A percentile compares a stretch with the other conserved stretches of the same genome.
These are phyloP conservation scores for Emericellopsis cladophorae DNA, from an alignment of 2,329 filamentous ascomycete genomes.

Conservation along the genomic window DNA sequence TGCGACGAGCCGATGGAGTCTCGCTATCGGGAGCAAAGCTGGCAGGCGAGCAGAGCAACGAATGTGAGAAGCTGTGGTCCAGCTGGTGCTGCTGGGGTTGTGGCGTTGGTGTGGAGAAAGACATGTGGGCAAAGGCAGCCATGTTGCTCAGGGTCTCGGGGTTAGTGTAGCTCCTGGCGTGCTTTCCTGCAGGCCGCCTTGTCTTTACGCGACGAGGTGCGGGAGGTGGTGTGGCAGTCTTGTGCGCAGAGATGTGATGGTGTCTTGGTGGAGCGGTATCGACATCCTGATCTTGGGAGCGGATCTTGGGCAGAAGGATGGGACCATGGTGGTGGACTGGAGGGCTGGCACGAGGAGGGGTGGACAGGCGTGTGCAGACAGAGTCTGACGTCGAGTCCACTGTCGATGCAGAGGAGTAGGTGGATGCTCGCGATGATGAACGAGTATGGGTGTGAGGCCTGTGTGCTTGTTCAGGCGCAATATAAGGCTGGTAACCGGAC, in stretches of 20 bases:
- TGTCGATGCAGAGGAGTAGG: conserved; percentile 49
- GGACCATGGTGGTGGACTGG: conserved; percentile 71
- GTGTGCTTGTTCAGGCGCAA: background rate
- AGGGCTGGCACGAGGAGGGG: conserved; percentile 50
- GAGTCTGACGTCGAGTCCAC: conserved; percentile 46
- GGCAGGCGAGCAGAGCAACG: conserved; percentile 56
- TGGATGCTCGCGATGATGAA: conserved; percentile 52
- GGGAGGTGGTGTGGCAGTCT: conserved; percentile 2
- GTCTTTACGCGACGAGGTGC: conserved; percentile 2
- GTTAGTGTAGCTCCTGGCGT: conserved; percentile 48
- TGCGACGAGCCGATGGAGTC: conserved; percentile 29
- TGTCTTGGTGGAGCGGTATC: conserved; percentile 36
- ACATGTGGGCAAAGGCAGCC: conserved; percentile 18
- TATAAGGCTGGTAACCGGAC: conserved; percentile 5
- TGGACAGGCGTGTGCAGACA: conserved; percentile 53
- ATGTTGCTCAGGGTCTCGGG: conserved; percentile 37
- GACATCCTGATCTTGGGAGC: conserved; percentile 69
- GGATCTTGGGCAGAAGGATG: conserved; percentile 72
- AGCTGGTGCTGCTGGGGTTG: conserved; percentile 11
- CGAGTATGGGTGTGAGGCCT: conserved; percentile 38
- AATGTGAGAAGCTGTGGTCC: conserved; percentile 18
- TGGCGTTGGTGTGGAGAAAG: conserved; percentile 19
- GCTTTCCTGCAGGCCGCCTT: conserved; percentile 8
- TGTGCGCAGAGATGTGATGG: conserved; percentile 18
- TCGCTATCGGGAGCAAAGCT: conserved; percentile 31